Percentiles rank a stretch among this genome's conserved stretches.
phyloP scores from a whole-genome alignment of 805 yeast species.

The Saccharomyces paradoxus region DNA sequence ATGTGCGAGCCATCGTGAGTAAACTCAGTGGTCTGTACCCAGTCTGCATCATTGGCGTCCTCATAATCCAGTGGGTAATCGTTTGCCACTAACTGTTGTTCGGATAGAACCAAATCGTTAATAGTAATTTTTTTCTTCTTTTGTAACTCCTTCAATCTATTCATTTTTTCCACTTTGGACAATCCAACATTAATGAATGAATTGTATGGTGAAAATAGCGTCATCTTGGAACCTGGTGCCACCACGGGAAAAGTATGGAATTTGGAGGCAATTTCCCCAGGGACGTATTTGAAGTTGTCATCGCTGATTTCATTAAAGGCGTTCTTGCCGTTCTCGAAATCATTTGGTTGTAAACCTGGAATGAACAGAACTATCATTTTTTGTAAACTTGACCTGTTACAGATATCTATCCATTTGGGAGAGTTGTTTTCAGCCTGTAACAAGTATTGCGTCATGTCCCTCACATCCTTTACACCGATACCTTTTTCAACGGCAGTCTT shows the following conservation, averaged over 20 bases:
- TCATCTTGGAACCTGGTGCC: constrained; percentile 60
- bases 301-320: neutral
- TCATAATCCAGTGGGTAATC: constrained; percentile 56
- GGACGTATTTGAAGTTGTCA: constrained; percentile 3
- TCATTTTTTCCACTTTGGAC: constrained; percentile 46
- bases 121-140: constrained; percentile 33
- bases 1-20: constrained; percentile 54
- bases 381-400: constrained; percentile 40
- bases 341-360: constrained; percentile 52
- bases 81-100: constrained; percentile 41
- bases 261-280: constrained; percentile 4
- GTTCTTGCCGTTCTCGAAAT: constrained; percentile 30
- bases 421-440: constrained; percentile 35
- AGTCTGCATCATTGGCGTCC: constrained; percentile 17
- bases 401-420: constrained; percentile 44
- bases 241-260: constrained; percentile 38
- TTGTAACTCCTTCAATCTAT: constrained; percentile 25
- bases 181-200: constrained; percentile 51
- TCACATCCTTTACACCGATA: constrained; percentile 34
- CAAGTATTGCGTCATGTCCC: constrained; percentile 40
- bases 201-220: constrained; percentile 45
- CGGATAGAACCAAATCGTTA: constrained; percentile 45
- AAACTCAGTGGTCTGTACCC: constrained; percentile 47
- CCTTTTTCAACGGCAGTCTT: constrained; percentile 15
- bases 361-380: constrained; percentile 51